Evolutionary conservation across 345 rosid genomes (phyloP), one percentile per base, ranked within the genome.

Genomic region (Excoecaria agallocha): DNA sequence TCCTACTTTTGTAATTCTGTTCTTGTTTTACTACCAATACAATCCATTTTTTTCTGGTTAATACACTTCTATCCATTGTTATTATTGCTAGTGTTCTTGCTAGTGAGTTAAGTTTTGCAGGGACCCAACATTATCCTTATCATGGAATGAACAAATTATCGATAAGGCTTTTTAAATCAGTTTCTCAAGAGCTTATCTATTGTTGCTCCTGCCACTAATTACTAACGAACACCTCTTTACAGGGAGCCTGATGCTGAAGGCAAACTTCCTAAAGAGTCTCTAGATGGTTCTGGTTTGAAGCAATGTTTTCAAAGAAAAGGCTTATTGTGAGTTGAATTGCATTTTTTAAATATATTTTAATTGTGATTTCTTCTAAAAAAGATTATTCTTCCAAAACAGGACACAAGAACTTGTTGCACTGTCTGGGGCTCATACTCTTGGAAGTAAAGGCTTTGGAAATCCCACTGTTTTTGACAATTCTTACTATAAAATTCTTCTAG

Each of bases 381-480:
- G 17, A 38, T 63, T 38, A 22, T 16, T 68, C 20, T 63, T 48
- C 46, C 13, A 55, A 69, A 43, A 58, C 89, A 92, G 97, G 73
- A 86, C 90, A 43, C 92, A 83, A 35, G 97, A 94, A 71, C 90
- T 91, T 55, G 93, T 94, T 69, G 95, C 90, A 8, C 82, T 92
- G 50, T 92, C 92, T 70, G 98, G 98, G 46, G 97, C 97, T 63
- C 97, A 94, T 85, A 92, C 97, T 52, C 74, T 90, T 15, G 98
- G 98, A 50, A 80, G 92, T 66, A 94, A 94, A 86, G 95, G 97
- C 51, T 94, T 92, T 80, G 95, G 97, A 68, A 90, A 76, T 78
- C 97, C 97, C 0, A 73, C 62, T 68, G 76, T 72, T 74, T 92
- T 94, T 61, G 97, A 92, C 85, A 90, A 92, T 77, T 85, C 92